Conservation (phyloP, 306 rosid genomes). For the Purshia tridentata region DNA sequence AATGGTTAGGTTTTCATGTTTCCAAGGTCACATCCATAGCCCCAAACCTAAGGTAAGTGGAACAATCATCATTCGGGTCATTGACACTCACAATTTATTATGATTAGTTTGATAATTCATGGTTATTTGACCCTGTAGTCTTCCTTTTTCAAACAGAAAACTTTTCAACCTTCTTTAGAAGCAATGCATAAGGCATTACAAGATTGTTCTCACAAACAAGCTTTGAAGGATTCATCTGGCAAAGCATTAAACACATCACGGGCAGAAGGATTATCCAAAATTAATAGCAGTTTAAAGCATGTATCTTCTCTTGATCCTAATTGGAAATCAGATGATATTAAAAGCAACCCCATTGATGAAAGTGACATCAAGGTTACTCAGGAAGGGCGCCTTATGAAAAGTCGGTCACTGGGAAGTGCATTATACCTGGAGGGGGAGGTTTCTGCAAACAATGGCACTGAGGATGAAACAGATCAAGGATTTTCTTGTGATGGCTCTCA, state of each 20-base stretch:
- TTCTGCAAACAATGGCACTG: slow-evolving; percentile 31
- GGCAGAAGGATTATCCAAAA: slow-evolving; percentile 31
- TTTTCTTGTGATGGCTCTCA: slow-evolving; percentile 37
- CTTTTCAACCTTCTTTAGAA: slow-evolving; percentile 46
- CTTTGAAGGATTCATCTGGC: slow-evolving; percentile 27
- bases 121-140: slow-evolving; percentile 32
- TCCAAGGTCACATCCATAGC: slow-evolving; percentile 47
- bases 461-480: slow-evolving; percentile 43
- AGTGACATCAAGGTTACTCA: slow-evolving; percentile 22
- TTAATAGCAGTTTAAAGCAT: slow-evolving; percentile 26
- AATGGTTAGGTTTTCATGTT: slow-evolving; percentile 83
- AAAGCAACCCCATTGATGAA: slow-evolving; percentile 32
- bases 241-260: slow-evolving; percentile 29
- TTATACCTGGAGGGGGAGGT: slow-evolving; percentile 41
- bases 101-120: slow-evolving; percentile 16
- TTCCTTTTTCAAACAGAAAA: slow-evolving; percentile 55
- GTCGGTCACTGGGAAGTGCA: slow-evolving; percentile 64
- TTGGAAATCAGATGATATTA: slow-evolving; percentile 44
- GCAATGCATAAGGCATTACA: slow-evolving; percentile 42
- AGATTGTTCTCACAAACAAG: slow-evolving; percentile 43
- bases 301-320: slow-evolving; percentile 37
- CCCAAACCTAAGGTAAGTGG: slow-evolving; percentile 70
- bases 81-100: slow-evolving; percentile 10
- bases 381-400: slow-evolving; percentile 44
- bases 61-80: slow-evolving; percentile 16